Conservation (phyloP, 2,329 filamentous ascomycete species). For the Alternaria gansuensis region DNA sequence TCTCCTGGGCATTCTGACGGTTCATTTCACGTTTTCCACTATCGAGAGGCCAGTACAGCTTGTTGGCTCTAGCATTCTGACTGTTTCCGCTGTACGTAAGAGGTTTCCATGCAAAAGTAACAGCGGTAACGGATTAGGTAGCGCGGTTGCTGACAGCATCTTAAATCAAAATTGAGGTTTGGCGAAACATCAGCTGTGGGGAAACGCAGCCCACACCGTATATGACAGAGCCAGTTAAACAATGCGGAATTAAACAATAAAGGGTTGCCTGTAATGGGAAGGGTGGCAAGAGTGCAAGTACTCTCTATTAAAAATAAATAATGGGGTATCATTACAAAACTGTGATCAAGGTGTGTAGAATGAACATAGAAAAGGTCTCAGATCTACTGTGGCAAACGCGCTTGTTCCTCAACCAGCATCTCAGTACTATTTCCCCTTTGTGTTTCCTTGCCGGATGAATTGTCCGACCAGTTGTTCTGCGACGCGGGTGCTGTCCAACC, state of each 20-base stretch:
- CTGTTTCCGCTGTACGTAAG: background rate
- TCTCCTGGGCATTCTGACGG: too few species aligned
- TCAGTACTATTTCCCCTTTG: slow-evolving; percentile 12
- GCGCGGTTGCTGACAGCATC: background rate
- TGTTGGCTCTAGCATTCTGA: background rate
- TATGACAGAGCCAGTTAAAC: background rate
- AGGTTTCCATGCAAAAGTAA: too few species aligned
- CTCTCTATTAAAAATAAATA: slow-evolving; percentile 13
- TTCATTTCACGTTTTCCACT: background rate
- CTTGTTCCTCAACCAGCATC: slow-evolving; percentile 8
- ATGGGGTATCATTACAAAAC: slow-evolving; percentile 13
- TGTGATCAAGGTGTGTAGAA: background rate
- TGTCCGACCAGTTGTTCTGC: slow-evolving; percentile 11
- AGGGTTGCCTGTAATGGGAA: background rate
- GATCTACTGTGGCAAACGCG: background rate
- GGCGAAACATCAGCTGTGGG: too few species aligned
- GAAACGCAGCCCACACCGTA: too few species aligned
- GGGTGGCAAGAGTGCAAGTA: background rate
- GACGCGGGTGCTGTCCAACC: slow-evolving; percentile 22
- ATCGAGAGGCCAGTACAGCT: background rate
- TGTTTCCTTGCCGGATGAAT: slow-evolving; percentile 3
- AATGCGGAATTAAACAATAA: background rate
- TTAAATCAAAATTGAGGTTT: too few species aligned
- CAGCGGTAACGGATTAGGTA: too few species aligned
- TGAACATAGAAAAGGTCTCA: slow-evolving; percentile 6